Conservation (phyloP, 2,329 filamentous ascomycete species). For the Harringtonia lauricola region DNA sequence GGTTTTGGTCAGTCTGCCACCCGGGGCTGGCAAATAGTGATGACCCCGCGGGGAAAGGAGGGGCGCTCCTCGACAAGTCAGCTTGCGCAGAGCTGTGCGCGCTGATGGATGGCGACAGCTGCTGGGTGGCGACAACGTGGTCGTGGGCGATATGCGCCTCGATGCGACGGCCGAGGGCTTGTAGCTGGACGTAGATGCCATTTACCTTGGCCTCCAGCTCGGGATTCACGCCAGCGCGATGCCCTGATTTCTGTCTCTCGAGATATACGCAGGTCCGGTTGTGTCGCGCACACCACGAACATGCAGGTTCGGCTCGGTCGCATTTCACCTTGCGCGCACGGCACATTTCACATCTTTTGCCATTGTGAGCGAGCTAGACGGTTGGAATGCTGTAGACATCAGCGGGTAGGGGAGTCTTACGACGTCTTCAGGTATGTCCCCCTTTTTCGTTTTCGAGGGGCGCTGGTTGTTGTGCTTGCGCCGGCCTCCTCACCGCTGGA, state of each 20-base stretch:
- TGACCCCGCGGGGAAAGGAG: too few relatives aligned
- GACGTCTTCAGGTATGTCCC: not conserved
- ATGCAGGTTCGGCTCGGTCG: slow-evolving; percentile 63
- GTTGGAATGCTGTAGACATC: too few relatives aligned
- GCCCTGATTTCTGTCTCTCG: slow-evolving; percentile 54
- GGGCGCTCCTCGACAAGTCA: too few relatives aligned
- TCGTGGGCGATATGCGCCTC: slow-evolving; percentile 9
- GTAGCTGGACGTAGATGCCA: slow-evolving; percentile 54
- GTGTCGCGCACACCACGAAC: slow-evolving; percentile 57
- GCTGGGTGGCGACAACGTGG: slow-evolving; percentile 28
- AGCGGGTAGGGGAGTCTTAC: not conserved
- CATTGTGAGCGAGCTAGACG: too few relatives aligned
- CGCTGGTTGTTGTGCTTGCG: not conserved
- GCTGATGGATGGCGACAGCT: slow-evolving; percentile 23
- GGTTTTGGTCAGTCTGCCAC: too few relatives aligned
- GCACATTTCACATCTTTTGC: slow-evolving; percentile 54
- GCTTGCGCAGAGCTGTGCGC: not conserved
- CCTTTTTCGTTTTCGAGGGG: not conserved
- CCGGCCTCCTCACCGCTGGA: not conserved
- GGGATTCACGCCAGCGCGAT: slow-evolving; percentile 52
- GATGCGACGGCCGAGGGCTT: slow-evolving; percentile 37
- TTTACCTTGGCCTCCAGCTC: slow-evolving; percentile 64
- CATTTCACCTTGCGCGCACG: slow-evolving; percentile 75
- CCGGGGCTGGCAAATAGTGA: too few relatives aligned
- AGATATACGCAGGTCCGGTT: slow-evolving; percentile 54